Conservation (phyloP, 805 yeast species). For the Teunomyces gatunensis region DNA sequence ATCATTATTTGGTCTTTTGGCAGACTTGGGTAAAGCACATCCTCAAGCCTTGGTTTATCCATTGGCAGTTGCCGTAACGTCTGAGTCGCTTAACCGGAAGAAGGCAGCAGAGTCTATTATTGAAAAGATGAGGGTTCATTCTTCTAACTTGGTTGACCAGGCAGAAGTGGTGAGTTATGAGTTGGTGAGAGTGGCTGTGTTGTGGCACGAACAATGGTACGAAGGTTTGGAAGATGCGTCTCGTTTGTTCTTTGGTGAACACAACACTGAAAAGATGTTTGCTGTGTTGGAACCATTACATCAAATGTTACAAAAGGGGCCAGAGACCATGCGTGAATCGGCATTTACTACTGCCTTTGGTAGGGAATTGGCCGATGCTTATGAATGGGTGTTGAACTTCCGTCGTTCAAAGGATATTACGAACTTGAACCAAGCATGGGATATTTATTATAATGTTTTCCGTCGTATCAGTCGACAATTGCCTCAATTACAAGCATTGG, state of each 20-base stretch:
- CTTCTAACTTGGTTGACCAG: constrained; percentile 81
- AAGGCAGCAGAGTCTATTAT: constrained; percentile 88
- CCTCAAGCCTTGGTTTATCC: constrained; percentile 98
- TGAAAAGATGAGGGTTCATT: constrained; percentile 88
- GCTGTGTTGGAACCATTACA: constrained; percentile 87
- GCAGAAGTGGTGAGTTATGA: constrained; percentile 94
- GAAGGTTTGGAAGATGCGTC: constrained; percentile 98
- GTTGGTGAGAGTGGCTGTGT: constrained; percentile 87
- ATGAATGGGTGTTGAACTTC: constrained; percentile 87
- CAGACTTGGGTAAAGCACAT: constrained; percentile 90
- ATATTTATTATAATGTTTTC: constrained; percentile 89
- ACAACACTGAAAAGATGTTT: constrained; percentile 92
- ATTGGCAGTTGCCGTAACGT: constrained; percentile 90
- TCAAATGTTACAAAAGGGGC: constrained; percentile 77
- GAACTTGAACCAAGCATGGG: constrained; percentile 97
- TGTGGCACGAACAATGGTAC: constrained; percentile 98
- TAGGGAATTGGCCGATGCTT: constrained; percentile 86
- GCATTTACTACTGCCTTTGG: constrained; percentile 94
- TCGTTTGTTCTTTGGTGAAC: constrained; percentile 87
- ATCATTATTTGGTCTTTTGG: constrained; percentile 72
- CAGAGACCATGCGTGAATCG: constrained; percentile 88
- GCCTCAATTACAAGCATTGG: constrained; percentile 82
- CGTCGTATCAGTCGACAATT: constrained; percentile 85
- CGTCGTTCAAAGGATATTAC: constrained; percentile 82
- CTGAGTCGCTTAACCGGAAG: constrained; percentile 86